Percentiles rank a stretch among this genome's conserved stretches.
Evolutionary conservation across 805 yeast genomes (phyloP).

Genomic region (Candida sonorensis): DNA sequence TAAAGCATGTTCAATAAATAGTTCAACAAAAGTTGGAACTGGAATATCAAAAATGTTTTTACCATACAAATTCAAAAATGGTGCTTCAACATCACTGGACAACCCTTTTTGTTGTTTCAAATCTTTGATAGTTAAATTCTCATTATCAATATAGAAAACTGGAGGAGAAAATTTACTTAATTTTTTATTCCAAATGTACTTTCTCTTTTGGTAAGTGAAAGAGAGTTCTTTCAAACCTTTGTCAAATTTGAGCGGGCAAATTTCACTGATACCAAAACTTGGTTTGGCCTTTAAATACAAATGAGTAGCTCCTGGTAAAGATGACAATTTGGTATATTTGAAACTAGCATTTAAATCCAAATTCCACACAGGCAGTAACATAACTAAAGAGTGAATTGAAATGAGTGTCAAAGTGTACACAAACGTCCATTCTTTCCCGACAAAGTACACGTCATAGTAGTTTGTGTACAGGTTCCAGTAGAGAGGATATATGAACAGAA

Average conservation of each 20-base stretch:
- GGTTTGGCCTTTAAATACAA: conserved; percentile 76
- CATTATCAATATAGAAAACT: conserved; percentile 64
- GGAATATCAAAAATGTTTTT: conserved; percentile 90
- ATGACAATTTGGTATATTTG: conserved; percentile 50
- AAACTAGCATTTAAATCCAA: conserved; percentile 61
- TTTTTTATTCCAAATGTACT: conserved; percentile 63
- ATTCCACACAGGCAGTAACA: conserved; percentile 95
- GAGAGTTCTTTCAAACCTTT: conserved; percentile 51
- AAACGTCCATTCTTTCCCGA: conserved; percentile 94
- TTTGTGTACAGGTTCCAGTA: conserved; percentile 57
- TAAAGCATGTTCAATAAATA: conserved; percentile 95
- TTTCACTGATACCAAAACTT: conserved; percentile 80
- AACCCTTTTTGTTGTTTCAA: conserved; percentile 43
- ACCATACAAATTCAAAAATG: conserved; percentile 60
- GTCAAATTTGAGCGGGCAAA: conserved; percentile 55
- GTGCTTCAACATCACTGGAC: conserved; percentile 24
- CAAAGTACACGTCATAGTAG: conserved; percentile 75
- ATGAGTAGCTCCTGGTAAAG: conserved; percentile 59
- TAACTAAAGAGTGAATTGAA: conserved; percentile 65
- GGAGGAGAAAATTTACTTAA: conserved; percentile 70
- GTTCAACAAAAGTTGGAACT: conserved; percentile 81
- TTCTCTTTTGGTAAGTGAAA: conserved; percentile 86
- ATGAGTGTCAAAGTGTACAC: conserved; percentile 71
- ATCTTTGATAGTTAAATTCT: conserved; percentile 46
- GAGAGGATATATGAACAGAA: conserved; percentile 67